Evolutionary conservation across 2,329 filamentous ascomycete species (phyloP).

Genomic region (Blumeria hordei): DNA sequence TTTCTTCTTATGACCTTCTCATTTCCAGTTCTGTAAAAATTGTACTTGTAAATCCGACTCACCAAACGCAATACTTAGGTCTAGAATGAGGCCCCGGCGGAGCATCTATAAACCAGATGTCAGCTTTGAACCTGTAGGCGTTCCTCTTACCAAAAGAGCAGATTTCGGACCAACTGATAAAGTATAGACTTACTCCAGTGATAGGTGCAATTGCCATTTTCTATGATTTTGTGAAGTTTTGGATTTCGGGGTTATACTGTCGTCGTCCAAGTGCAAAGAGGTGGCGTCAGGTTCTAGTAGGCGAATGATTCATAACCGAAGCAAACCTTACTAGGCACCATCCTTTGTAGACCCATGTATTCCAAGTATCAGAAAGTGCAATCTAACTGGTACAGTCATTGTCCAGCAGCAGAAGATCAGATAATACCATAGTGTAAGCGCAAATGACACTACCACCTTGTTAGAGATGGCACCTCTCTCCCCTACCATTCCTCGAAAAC

Average conservation of each 20-base stretch:
- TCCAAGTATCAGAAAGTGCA: too few relatives aligned
- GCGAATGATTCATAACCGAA: too few relatives aligned
- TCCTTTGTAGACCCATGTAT: too few relatives aligned
- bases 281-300: neutral
- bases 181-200: constrained; percentile 14
- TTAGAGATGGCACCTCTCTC: constrained; percentile 8
- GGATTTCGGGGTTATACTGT: neutral
- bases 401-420: too few relatives aligned
- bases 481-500: constrained; percentile 9
- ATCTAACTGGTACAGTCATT: too few relatives aligned
- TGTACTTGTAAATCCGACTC: constrained; percentile 10
- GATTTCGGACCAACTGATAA: neutral
- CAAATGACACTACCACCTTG: too few relatives aligned
- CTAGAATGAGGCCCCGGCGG: constrained; percentile 30
- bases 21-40: neutral
- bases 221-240: constrained; percentile 1
- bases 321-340: too few relatives aligned
- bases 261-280: neutral
- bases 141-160: neutral
- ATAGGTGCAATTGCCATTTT: constrained; percentile 17
- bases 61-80: constrained; percentile 31
- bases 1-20: neutral
- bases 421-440: too few relatives aligned
- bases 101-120: constrained; percentile 24
- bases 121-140: constrained; percentile 9